Base-by-base conservation (phyloP, 1,139 yeast genomes). In the Magnusiomyces tetraspermus region DNA sequence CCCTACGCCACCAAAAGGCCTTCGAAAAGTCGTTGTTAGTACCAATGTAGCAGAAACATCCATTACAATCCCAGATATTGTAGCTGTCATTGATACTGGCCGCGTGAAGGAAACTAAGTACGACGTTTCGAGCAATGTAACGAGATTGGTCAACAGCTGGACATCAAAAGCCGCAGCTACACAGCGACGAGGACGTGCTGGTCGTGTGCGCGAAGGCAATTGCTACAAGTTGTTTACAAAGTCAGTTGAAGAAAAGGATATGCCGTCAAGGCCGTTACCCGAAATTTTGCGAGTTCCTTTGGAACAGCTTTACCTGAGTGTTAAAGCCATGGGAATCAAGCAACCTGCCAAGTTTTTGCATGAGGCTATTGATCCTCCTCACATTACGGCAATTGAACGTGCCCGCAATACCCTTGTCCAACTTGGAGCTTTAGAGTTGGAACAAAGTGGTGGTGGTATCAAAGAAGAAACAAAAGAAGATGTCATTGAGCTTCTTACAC, bases 131-230 rank as follows among this genome's bases (percentile, higher is more conserved):
- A 73, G 81, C 17, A 84, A 85, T 59, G 77, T 89, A 2, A 83
- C 95, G 0, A 79, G 78, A 56, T 74, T 92, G 45, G 74, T 82
- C 2, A 97, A 90, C 63, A 75, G 77, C 2, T 90, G 96, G 89
- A 88, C 90, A 37, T 90, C 97, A 0, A 78, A 78, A 58, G 97
- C 97, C 0, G 96, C 95, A 63, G 83, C 84, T n/a, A 79, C 81
- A 44, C 98, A 92, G 68, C 78, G 98, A 69, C 76, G 96, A 65
- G 98, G 98, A 65, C 86, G 98, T 74, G 94, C 97, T n/a, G 98
- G 98, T 58, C 92, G 98, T 77, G 89, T 90, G 17, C 78, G 83
- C 28, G 75, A 75, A 31, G 98, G 98, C 55, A 73, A 73, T 13
- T 89, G 97, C 58, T 92, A 81, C 69, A 90, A 86, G 63, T 67